Evolutionary conservation across 179 eudicot genomes (phyloP), one percentile per base, ranked within the genome.

Genomic region (Heliamphora pulchella): DNA sequence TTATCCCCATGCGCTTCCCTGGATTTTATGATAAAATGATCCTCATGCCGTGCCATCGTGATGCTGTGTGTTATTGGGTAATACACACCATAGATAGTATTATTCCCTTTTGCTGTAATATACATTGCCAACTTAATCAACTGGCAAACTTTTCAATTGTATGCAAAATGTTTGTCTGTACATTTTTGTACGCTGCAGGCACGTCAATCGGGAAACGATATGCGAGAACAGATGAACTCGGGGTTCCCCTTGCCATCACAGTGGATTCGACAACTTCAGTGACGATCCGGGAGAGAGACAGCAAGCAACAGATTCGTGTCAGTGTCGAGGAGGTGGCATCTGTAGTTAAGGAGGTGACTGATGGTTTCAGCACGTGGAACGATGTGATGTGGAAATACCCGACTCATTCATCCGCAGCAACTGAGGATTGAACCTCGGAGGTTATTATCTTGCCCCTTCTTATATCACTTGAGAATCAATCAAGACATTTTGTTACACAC

Each of bases 201-300:
- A 94, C 97, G 17, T 91, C 98, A 10, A 94, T 94, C 47, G 98
- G 97, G 77, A 94, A 94, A 86, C 87, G 94, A 15, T 94, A 94
- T 70, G 97, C 98, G 4, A 91, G 97, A 78, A 94, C 98, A 9
- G 98, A 94, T 63, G 98, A 94, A 81, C 91, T 94, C 3, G 98
- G 97, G 0, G 98, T 94, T 20, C 98, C 98, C 39, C 84, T 94
- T 74, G 98, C 98, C 61, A 87, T 94, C 14, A 94, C 98, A 4
- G 97, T 94, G 18, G 98, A 94, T 85, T 86, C 90, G 4, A 84
- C 87, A 65, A 57, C 92, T 39, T 87, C 93, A 0, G 98, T 91
- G 50, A 94, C 97, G 0, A 78, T 94, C 7, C 80, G 98, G 71
- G 97, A 94, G 85, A 88, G 98, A 76, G 98, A 94, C 80, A 93